Base-by-base conservation (phyloP, 495 filamentous ascomycete species). In the Choiromyces venosus region DNA sequence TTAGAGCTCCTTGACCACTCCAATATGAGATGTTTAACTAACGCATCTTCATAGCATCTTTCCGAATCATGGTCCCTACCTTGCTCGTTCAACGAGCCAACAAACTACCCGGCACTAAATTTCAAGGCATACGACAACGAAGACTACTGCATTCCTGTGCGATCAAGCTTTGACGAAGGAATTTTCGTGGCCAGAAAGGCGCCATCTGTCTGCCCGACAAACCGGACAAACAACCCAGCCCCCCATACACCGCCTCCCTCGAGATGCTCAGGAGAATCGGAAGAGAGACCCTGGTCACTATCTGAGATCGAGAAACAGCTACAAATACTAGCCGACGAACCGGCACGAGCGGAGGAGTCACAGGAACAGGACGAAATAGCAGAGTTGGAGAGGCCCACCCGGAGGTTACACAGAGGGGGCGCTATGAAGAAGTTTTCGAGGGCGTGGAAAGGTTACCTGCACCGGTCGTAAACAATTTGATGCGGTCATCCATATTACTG, bases 251-350 rank as follows among this genome's bases (percentile, higher is more conserved):
- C 75, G 5, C 75, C 75, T 21, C 75, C 75, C 46, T 77, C 75
- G 38, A 72, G 65, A 61, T 73, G 74, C 37, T 77, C 75, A 14
- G 70, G 72, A 33, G 66, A 44, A 52, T 73, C 75, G 4, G 25
- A 69, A 10, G 75, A 77, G 18, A 74, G 76, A 29, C 75, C 74
- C 21, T 77, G 76, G 74, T 73, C 75, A 16, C 69, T 77, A 67
- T 70, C 69, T 2, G 74, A 77, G 37, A 76, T 77, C 72, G 75
- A 77, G 65, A 76, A 77, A 35, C 75, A 77, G 37, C 42, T 77
- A 19, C 75, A 77, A 37, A 25, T 77, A 18, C 42, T 77, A 33
- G 72, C 74, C 7, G 69, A 76, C 9, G 66, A 77, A 29, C 74
- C 69, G 29, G 52, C 52, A 29, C 69, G 72, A 61, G 37, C 52